phyloP scores from a whole-genome alignment of 1,284 basidiomycete species.

The Phellinidium pouzarii region DNA sequence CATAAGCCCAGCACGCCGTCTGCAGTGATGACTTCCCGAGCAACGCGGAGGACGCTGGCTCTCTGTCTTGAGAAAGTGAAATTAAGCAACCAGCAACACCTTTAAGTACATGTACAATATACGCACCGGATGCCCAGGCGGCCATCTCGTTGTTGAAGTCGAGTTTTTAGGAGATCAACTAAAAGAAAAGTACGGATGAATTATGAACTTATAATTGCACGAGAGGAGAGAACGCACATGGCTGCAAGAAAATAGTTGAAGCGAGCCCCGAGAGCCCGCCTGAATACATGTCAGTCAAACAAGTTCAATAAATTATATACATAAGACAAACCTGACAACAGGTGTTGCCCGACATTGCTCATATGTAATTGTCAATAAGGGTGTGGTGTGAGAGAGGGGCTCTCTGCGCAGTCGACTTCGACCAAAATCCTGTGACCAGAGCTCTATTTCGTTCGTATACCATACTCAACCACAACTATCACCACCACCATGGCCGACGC shows the following conservation, averaged over 20 bases:
- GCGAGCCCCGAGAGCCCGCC: constrained; percentile 72
- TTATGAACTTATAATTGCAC: background rate
- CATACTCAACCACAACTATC: constrained; percentile 1
- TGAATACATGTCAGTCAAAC: constrained; percentile 23
- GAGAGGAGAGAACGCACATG: constrained; percentile 42
- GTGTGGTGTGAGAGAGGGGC: background rate
- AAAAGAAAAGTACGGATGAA: constrained; percentile 7
- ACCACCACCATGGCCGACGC: constrained; percentile 16
- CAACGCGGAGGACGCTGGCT: constrained; percentile 41
- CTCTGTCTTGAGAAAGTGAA: constrained; percentile 26
- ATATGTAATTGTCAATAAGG: constrained; percentile 30
- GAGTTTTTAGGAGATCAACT: constrained; percentile 88
- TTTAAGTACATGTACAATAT: constrained; percentile 13
- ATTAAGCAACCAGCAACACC: constrained; percentile 6
- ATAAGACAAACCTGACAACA: constrained; percentile 54
- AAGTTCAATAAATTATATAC: constrained; percentile 2
- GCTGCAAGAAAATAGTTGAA: constrained; percentile 70
- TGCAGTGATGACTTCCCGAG: constrained; percentile 51
- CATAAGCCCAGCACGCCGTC: constrained; percentile 70
- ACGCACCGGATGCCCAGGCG: constrained; percentile 31
- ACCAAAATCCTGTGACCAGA: background rate
- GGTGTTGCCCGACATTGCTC: constrained; percentile 67
- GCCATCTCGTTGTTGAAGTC: constrained; percentile 72
- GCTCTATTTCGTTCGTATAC: background rate
- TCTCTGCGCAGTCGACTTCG: background rate